These are phyloP conservation scores for Didymella exigua DNA, from an alignment of 2,329 filamentous ascomycete species.

Conservation along the genomic window DNA sequence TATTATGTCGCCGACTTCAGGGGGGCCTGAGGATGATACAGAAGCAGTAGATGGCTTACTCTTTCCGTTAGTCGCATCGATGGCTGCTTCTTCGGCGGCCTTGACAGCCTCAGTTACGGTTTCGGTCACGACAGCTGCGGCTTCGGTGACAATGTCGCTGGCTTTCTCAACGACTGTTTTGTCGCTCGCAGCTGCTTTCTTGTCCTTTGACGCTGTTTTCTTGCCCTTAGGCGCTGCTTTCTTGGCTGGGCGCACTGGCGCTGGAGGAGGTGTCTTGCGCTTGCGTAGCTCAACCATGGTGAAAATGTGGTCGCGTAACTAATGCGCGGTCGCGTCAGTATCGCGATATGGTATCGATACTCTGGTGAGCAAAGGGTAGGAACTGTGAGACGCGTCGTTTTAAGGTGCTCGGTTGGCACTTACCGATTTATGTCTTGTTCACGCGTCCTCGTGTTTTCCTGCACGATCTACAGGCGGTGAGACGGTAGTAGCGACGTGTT, in stretches of 20 bases:
- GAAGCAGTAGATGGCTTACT: slow-evolving; percentile 29
- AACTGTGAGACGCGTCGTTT: slow-evolving; percentile 8
- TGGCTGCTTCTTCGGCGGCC: slow-evolving; percentile 41
- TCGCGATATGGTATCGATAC: slow-evolving; percentile 24
- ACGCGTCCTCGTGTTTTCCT: slow-evolving; percentile 8
- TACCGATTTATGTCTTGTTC: slow-evolving; percentile 7
- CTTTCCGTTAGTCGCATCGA: slow-evolving; percentile 39
- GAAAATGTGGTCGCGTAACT: slow-evolving; percentile 33
- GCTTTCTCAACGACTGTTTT: slow-evolving; percentile 45
- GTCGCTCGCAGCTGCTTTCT: slow-evolving; percentile 33
- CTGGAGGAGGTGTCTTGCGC: slow-evolving; percentile 62
- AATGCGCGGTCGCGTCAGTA: slow-evolving; percentile 26
- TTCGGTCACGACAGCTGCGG: slow-evolving; percentile 37
- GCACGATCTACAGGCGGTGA: background rate
- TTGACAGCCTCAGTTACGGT: slow-evolving; percentile 42
- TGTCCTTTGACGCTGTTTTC: slow-evolving; percentile 46
- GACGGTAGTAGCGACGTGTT: slow-evolving; percentile 2
- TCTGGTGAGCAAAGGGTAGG: slow-evolving; percentile 4
- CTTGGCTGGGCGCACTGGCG: slow-evolving; percentile 55
- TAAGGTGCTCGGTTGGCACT: slow-evolving; percentile 11
- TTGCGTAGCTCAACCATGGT: slow-evolving; percentile 66
- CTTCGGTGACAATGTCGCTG: slow-evolving; percentile 40
- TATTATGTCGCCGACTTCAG: slow-evolving; percentile 59
- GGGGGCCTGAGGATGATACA: slow-evolving; percentile 21
- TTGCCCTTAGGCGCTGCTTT: slow-evolving; percentile 47